Evolutionary conservation across 2,329 filamentous ascomycete species (phyloP).

Genomic region (Penicillium sp.): DNA sequence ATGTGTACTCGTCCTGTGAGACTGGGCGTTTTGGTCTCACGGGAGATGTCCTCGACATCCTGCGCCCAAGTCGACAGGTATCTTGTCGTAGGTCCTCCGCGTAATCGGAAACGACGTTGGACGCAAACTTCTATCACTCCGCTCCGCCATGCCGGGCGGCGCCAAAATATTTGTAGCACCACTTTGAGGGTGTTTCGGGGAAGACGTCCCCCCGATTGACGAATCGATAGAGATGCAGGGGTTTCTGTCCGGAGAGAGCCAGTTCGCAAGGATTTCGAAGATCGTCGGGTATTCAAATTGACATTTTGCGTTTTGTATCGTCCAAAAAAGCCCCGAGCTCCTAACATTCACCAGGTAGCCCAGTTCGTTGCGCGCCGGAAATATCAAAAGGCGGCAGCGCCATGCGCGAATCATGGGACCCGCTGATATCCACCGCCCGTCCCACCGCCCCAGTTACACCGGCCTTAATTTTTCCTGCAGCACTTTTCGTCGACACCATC

Average conservation of each 20-base stretch:
- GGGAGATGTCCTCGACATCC: conserved; percentile 27
- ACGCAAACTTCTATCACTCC: conserved; percentile 22
- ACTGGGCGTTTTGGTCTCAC: conserved; percentile 21
- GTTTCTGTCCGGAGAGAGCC: not conserved
- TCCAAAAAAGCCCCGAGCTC: not conserved
- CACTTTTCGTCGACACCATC: conserved; percentile 14
- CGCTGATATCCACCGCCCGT: conserved; percentile 21
- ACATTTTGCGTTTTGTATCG: not conserved
- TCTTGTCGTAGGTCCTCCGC: conserved; percentile 11
- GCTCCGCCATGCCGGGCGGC: conserved; percentile 38
- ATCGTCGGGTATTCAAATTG: not conserved
- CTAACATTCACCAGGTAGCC: not conserved
- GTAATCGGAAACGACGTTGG: conserved; percentile 5
- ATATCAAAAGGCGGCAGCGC: conserved; percentile 7
- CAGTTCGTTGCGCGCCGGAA: not conserved
- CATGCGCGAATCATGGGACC: conserved; percentile 12
- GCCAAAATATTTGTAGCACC: conserved; percentile 35
- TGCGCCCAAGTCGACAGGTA: conserved; percentile 33
- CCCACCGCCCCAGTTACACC: conserved; percentile 23
- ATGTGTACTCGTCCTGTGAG: conserved; percentile 66
- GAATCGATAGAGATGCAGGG: not conserved
- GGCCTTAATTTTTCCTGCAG: conserved; percentile 25
- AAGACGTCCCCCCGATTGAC: conserved; percentile 15
- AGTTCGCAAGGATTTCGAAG: not conserved
- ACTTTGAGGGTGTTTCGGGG: conserved; percentile 33